These are phyloP conservation scores for Paxillus rubicundulus DNA, from an alignment of 768 basidiomycete genomes.

Conservation along the genomic window DNA sequence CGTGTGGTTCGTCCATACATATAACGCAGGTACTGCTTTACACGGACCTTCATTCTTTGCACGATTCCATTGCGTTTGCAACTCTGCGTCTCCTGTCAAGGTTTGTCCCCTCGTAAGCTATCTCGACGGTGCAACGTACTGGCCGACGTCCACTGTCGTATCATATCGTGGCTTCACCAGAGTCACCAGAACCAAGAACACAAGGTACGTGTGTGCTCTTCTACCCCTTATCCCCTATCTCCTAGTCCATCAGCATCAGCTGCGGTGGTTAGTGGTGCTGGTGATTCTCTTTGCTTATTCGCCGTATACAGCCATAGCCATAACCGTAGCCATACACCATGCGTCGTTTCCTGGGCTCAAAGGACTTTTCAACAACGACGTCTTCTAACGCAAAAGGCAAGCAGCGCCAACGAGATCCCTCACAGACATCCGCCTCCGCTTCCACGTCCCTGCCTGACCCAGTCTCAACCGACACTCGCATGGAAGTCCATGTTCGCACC, in stretches of 20 bases:
- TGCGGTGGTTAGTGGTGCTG: conserved; percentile 17
- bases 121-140: conserved; percentile 4
- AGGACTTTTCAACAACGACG: conserved; percentile 15
- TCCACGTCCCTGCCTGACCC: conserved; percentile 1
- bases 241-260: conserved; percentile 11
- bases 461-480: conserved; percentile 4
- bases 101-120: neutral
- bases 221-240: neutral
- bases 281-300: conserved; percentile 12
- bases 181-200: conserved; percentile 1
- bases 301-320: conserved; percentile 12
- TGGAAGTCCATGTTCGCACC: conserved; percentile 30
- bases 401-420: conserved; percentile 17
- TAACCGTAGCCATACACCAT: conserved; percentile 17
- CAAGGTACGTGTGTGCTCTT: conserved; percentile 13
- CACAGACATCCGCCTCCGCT: neutral
- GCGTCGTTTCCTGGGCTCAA: conserved; percentile 33
- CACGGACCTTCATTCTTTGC: conserved; percentile 11
- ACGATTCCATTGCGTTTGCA: conserved; percentile 7
- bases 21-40: conserved; percentile 16
- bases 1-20: conserved; percentile 15
- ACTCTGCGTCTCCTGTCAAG: neutral
- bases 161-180: neutral
- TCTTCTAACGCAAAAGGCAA: conserved; percentile 24
- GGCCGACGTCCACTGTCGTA: conserved; percentile 1